Base-by-base conservation (phyloP, 2,329 filamentous ascomycete genomes). In the Penicillium sp. region DNA sequence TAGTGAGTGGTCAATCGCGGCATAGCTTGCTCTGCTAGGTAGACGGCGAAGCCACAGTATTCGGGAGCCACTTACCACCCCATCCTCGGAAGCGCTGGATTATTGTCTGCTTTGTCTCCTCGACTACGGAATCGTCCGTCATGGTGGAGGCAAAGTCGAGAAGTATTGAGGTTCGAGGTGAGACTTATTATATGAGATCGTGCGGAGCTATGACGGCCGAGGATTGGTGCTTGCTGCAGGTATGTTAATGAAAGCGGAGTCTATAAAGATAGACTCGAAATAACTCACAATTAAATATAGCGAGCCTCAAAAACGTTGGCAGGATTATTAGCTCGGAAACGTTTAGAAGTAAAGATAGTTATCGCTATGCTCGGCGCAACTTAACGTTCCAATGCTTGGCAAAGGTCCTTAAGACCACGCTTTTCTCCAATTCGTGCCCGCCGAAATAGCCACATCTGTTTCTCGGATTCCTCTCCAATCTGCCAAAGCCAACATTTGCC, bases 41-140 rank as follows among this genome's bases (percentile, higher is more conserved):
- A 19, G 22, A 2, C n/a, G 12, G 13, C 29, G 30, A 28, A n/a
- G 9, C 18, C n/a, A 41, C 5, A 13, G n/a, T 29, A 14, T 27
- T 13, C 13, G 27, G 12, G 13, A n/a, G 11, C 2, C n/a, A 51
- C 64, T 54, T 65, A 75, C 72, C 72, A 65, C 72, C 72, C 72
- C 72, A 75, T 46, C 66, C 68, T 51, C 65, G 64, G 46, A 65
- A 66, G 55, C 64, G 65, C 51, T 71, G 64, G 25, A 72, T 59
- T 31, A 72, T 52, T 39, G 72, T 67, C 50, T 68, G 60, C 53
- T 72, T 72, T 9, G 67, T 61, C 51, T 66, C 53, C 54, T 72
- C 65, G 27, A 61, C 52, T 34, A 61, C 44, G 33, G 65, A 63
- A 31, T 66, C 50, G 46, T 56, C 55, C 13, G 65, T 45, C 64